Evolutionary conservation across 2,329 filamentous ascomycete species (phyloP), one percentile per base, ranked within the genome.

Genomic region (Penicillium brasilianum): DNA sequence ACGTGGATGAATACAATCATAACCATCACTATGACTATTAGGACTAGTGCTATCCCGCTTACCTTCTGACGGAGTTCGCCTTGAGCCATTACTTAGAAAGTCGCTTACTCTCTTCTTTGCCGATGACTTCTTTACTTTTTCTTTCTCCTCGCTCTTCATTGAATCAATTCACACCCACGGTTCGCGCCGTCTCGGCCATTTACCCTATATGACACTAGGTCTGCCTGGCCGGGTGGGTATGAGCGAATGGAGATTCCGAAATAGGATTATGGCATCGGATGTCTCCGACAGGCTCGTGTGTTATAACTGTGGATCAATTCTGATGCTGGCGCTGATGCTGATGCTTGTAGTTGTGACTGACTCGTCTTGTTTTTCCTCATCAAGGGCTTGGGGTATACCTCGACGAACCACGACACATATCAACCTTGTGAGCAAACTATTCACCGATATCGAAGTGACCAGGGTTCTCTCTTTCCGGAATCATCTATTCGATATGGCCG

Each of bases 111-210:
- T 8, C 46, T 20, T 20, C 2, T 50, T 20, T 2, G 25, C 43
- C 22, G 41, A 28, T 9, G 13, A 28, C 5, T 1, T 46, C 18
- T 4, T 1, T 43, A 13, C 2, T 10, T 5, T 14, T 48, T 36
- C 14, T 34, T 49, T 61, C 55, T 14, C n/a, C 25, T 25, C 10
- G 36, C 22, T 8, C 4, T 48, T 30, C 28, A 51, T 61, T 61
- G 51, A 49, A 20, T 52, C 34, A 9, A 16, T 52, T 34, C 41
- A 36, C 37, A 56, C 39, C 32, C 51, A 51, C 55, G 41, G 18
- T 22, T 44, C 14, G 16, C 34, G 46, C 55, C 59, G 20, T 44
- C 20, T 22, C 18, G 36, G 36, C 30, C 16, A 20, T 8, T 41
- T 41, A 7, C 11, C 28, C 37, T 11, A 39, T 53, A n/a, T 16